Conservation (phyloP, 768 basidiomycete genomes). For the Hydnomerulius pinastri region DNA sequence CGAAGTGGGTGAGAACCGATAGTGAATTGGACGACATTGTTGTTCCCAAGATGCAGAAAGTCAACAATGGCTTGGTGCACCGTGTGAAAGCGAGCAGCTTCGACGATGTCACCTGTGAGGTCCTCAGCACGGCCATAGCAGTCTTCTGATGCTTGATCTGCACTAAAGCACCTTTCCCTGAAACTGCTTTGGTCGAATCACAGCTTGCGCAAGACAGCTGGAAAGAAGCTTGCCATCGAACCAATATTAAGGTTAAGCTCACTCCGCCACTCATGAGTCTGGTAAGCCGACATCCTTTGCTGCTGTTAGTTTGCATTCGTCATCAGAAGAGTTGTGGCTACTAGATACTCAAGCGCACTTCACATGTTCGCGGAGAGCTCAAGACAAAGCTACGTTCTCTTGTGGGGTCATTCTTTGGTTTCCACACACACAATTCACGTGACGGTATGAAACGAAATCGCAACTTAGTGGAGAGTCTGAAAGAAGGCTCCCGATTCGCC, state of each 20-base stretch:
- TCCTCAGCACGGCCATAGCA: conserved; percentile 17
- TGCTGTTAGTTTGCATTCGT: background rate
- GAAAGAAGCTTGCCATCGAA: background rate
- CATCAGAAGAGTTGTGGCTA: too few relatives aligned
- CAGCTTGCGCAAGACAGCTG: conserved; percentile 4
- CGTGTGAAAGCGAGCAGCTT: conserved; percentile 16
- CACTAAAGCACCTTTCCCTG: conserved; percentile 23
- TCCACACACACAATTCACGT: background rate
- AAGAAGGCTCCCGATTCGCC: conserved; percentile 6
- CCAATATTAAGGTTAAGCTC: background rate
- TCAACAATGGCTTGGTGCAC: background rate
- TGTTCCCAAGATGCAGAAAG: background rate
- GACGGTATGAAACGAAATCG: conserved; percentile 1
- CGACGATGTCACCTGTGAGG: conserved; percentile 16
- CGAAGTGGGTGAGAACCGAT: background rate
- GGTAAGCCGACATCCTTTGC: conserved; percentile 3
- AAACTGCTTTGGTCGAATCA: conserved; percentile 2
- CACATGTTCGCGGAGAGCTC: conserved; percentile 9
- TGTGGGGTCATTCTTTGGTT: background rate
- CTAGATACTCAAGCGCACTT: conserved; percentile 1
- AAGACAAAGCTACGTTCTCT: conserved; percentile 4
- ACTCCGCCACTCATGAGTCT: background rate
- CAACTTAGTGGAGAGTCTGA: conserved; percentile 1
- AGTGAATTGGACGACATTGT: background rate
- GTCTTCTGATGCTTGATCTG: conserved; percentile 18